These are phyloP conservation scores for Annulohypoxylon stygium DNA, from an alignment of 495 filamentous ascomycete genomes.

Conservation along the genomic window DNA sequence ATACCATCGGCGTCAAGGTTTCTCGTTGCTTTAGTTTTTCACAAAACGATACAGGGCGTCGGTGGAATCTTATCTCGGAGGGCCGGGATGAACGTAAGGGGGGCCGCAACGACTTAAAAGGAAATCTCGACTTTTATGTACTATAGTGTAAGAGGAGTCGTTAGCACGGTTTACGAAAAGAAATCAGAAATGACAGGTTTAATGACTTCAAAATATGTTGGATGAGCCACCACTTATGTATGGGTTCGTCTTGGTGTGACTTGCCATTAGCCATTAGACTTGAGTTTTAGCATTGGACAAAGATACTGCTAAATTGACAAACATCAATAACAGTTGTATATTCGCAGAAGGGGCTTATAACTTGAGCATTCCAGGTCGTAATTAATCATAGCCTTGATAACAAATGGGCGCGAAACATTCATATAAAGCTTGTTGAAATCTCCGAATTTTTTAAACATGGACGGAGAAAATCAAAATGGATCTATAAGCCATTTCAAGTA, in stretches of 20 bases:
- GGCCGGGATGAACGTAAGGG: constrained; percentile 17
- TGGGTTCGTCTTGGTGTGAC: background rate
- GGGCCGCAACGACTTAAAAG: constrained; percentile 24
- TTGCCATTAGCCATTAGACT: background rate
- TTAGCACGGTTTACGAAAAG: constrained; percentile 21
- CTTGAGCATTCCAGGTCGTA: no score
- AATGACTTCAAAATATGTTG: background rate
- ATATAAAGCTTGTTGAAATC: background rate
- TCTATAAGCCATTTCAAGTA: constrained; percentile 15
- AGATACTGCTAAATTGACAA: no score
- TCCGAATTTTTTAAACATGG: background rate
- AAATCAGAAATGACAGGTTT: constrained; percentile 9
- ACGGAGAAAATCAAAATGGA: constrained; percentile 3
- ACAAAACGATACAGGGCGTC: constrained; percentile 33
- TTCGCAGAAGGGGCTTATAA: no score
- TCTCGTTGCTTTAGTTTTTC: constrained; percentile 32
- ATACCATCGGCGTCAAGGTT: constrained; percentile 39
- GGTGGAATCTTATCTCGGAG: constrained; percentile 25
- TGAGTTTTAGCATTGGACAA: background rate
- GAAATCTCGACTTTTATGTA: constrained; percentile 49
- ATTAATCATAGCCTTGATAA: background rate
- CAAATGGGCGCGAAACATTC: background rate
- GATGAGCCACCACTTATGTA: background rate
- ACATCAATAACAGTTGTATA: no score
- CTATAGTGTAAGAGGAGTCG: constrained; percentile 39